A percentile compares a stretch with the other conserved stretches of the same genome.
Evolutionary conservation across 2,329 filamentous ascomycete species (phyloP).

Genomic region (Microdochium trichocladiopsis): DNA sequence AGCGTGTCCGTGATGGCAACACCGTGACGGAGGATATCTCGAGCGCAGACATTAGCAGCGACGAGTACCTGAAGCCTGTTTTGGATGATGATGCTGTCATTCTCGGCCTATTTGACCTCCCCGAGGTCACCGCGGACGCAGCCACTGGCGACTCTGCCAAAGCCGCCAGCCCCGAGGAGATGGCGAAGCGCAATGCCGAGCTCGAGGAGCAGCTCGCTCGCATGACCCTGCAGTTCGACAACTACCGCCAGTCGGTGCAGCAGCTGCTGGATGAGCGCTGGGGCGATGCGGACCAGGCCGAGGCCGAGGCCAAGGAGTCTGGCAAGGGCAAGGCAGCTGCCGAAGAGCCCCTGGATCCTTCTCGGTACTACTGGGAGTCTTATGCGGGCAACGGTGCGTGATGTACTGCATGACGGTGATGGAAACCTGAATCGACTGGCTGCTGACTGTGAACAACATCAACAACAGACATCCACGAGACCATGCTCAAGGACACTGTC

Average conservation of each 20-base stretch:
- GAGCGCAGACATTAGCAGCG: conserved; percentile 60
- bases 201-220: conserved; percentile 56
- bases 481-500: conserved; percentile 86
- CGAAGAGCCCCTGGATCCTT: conserved; percentile 27
- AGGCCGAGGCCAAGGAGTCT: conserved; percentile 19
- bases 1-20: conserved; percentile 33
- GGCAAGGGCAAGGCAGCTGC: conserved; percentile 14
- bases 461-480: conserved; percentile 77
- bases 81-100: conserved; percentile 86
- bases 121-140: conserved; percentile 30
- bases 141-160: conserved; percentile 8
- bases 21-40: conserved; percentile 51
- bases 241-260: conserved; percentile 58
- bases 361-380: conserved; percentile 52
- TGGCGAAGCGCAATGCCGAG: conserved; percentile 42
- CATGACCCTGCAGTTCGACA: conserved; percentile 54
- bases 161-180: conserved; percentile 18
- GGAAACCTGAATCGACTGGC: too few relatives aligned
- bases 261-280: conserved; percentile 61
- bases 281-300: conserved; percentile 44
- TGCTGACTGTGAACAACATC: neutral
- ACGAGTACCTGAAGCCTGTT: conserved; percentile 75
- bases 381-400: conserved; percentile 52
- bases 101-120: conserved; percentile 77
- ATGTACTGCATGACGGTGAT: neutral